These are phyloP conservation scores for Crassisporium funariophilum DNA, from an alignment of 768 basidiomycete species.

Conservation along the genomic window DNA sequence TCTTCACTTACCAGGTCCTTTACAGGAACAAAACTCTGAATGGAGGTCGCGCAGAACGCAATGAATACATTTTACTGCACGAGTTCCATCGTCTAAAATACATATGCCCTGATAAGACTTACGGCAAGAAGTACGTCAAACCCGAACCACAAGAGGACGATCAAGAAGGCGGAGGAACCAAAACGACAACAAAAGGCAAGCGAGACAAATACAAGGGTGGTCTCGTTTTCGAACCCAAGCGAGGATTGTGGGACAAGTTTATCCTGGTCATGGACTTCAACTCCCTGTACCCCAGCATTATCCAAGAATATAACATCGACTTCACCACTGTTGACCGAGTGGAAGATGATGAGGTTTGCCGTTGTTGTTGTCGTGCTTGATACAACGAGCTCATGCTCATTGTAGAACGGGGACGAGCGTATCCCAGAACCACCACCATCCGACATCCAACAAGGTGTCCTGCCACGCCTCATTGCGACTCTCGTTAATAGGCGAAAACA, in stretches of 20 bases:
- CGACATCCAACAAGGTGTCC: constrained; percentile 77
- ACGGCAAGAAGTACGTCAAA: constrained; percentile 68
- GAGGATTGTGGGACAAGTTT: constrained; percentile 94
- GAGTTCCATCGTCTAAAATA: constrained; percentile 97
- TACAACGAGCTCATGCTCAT: constrained; percentile 4
- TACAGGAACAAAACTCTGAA: constrained; percentile 94
- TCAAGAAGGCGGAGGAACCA: constrained; percentile 45
- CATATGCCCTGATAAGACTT: constrained; percentile 93
- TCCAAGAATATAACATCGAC: constrained; percentile 99
- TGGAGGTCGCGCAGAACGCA: constrained; percentile 97
- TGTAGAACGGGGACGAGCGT: constrained; percentile 67
- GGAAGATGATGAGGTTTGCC: constrained; percentile 55
- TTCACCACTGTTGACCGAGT: constrained; percentile 91
- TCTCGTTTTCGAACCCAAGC: constrained; percentile 94
- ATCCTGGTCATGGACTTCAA: constrained; percentile 99
- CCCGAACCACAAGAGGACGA: constrained; percentile 59
- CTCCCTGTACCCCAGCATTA: constrained; percentile 97
- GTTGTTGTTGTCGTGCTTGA: not conserved
- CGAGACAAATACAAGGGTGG: constrained; percentile 99
- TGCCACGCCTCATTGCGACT: constrained; percentile 97
- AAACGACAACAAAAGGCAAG: constrained; percentile 64
- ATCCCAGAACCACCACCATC: constrained; percentile 86
- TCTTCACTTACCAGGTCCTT: not conserved
- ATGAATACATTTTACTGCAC: constrained; percentile 97
- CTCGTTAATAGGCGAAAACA: constrained; percentile 87